Percentiles rank a stretch among this genome's conserved stretches.
phyloP scores from a whole-genome alignment of 2,329 filamentous ascomycete genomes.

The Ophiosphaerella narmari region DNA sequence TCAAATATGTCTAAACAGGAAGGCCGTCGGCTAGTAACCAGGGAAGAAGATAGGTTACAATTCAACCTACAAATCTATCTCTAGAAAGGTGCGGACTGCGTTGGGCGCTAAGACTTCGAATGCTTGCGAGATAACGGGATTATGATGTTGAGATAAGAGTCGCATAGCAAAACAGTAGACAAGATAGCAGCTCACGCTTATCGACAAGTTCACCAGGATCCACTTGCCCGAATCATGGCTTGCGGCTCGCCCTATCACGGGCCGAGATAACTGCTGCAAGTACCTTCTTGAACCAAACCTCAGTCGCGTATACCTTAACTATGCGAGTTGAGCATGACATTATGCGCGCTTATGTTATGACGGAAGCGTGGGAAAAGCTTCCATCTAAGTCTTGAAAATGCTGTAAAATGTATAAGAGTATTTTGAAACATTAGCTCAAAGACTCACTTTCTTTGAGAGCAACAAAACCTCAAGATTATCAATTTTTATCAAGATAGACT shows the following conservation, averaged over 20 bases:
- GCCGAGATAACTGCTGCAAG: neutral
- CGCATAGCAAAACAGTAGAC: conserved; percentile 1
- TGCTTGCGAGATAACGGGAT: conserved; percentile 22
- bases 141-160: conserved; percentile 19
- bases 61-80: conserved; percentile 7
- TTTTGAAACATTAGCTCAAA: too few species aligned
- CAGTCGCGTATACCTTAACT: too few species aligned
- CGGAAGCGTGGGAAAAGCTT: neutral
- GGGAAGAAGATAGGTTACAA: conserved; percentile 8
- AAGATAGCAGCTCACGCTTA: conserved; percentile 5
- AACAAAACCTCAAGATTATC: too few species aligned
- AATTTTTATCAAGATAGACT: too few species aligned
- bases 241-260: conserved; percentile 8
- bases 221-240: conserved; percentile 14
- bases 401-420: too few species aligned
- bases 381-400: too few species aligned
- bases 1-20: conserved; percentile 7
- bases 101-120: conserved; percentile 29
- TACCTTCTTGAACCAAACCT: too few species aligned
- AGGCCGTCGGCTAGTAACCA: conserved; percentile 6
- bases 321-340: too few species aligned
- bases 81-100: neutral
- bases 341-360: neutral
- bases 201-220: conserved; percentile 10
- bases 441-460: too few species aligned